phyloP scores from a whole-genome alignment of 129 eudicot genomes.

The Pseudognaphalium luteoalbum region DNA sequence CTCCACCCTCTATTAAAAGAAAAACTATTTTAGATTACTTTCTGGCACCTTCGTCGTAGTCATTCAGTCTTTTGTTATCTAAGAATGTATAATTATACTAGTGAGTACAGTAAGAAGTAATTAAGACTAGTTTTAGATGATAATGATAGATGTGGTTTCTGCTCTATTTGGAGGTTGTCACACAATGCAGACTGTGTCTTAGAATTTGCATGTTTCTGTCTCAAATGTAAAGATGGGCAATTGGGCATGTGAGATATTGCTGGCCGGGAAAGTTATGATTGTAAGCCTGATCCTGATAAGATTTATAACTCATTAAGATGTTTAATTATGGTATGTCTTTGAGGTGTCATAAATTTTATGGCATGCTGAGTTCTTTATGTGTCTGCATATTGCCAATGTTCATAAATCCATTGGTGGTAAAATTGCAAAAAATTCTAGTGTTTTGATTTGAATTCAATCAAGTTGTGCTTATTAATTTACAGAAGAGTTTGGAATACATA shows the following conservation, averaged over 20 bases:
- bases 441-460: too few relatives aligned
- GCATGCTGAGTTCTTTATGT: too few relatives aligned
- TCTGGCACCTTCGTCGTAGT: constrained; percentile 40
- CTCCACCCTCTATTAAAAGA: constrained; percentile 88
- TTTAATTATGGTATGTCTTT: too few relatives aligned
- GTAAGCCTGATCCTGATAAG: too few relatives aligned
- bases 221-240: constrained; percentile 8
- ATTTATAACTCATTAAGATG: too few relatives aligned
- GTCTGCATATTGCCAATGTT: too few relatives aligned
- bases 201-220: constrained; percentile 9
- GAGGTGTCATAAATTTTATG: too few relatives aligned
- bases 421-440: too few relatives aligned
- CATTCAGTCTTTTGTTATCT: constrained; percentile 12
- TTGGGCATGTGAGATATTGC: not conserved
- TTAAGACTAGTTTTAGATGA: constrained; percentile 15
- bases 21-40: constrained; percentile 89
- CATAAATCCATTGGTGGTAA: too few relatives aligned
- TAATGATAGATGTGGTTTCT: not conserved
- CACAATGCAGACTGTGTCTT: not conserved
- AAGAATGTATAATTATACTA: not conserved
- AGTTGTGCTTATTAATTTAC: too few relatives aligned
- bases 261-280: too few relatives aligned
- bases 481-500: too few relatives aligned
- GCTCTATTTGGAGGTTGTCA: not conserved
- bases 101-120: constrained; percentile 14